A percentile compares a stretch with the other conserved stretches of the same genome.
Evolutionary conservation across 495 filamentous ascomycete species (phyloP).

Genomic region (Staphylotrichum longicolle): DNA sequence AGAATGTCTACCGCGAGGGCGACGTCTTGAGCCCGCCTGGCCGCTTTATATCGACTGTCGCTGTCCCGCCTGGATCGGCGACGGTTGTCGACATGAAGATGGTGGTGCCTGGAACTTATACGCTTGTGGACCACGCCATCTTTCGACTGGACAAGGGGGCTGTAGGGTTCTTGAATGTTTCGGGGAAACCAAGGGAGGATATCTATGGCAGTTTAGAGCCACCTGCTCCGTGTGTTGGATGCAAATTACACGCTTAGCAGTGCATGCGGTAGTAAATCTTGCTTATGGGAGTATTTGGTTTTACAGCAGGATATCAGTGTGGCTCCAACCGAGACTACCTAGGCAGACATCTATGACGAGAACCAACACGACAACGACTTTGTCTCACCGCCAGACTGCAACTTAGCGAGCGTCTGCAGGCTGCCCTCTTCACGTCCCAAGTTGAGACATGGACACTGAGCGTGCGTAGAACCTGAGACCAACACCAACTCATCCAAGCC

Average conservation of each 20-base stretch:
- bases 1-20: neutral
- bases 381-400: too few species aligned
- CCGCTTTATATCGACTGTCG: constrained; percentile 4
- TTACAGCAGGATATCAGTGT: too few species aligned
- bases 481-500: too few species aligned
- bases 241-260: constrained; percentile 12
- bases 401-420: too few species aligned
- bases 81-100: constrained; percentile 14
- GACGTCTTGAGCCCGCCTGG: constrained; percentile 17
- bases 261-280: too few species aligned
- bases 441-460: too few species aligned
- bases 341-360: too few species aligned
- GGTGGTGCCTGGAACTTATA: constrained; percentile 14
- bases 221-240: constrained; percentile 10
- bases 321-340: too few species aligned
- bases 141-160: constrained; percentile 17
- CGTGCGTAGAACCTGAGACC: too few species aligned
- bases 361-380: too few species aligned
- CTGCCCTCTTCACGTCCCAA: too few species aligned
- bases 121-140: constrained; percentile 14
- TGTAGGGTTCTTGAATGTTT: constrained; percentile 16
- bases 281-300: too few species aligned
- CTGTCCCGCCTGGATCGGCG: constrained; percentile 4
- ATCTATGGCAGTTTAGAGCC: constrained; percentile 7
- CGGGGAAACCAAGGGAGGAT: constrained; percentile 12